Percentiles rank a stretch among this genome's conserved stretches.
phyloP scores from a whole-genome alignment of 192 early-diverging fungal species.

The Backusella sp. region DNA sequence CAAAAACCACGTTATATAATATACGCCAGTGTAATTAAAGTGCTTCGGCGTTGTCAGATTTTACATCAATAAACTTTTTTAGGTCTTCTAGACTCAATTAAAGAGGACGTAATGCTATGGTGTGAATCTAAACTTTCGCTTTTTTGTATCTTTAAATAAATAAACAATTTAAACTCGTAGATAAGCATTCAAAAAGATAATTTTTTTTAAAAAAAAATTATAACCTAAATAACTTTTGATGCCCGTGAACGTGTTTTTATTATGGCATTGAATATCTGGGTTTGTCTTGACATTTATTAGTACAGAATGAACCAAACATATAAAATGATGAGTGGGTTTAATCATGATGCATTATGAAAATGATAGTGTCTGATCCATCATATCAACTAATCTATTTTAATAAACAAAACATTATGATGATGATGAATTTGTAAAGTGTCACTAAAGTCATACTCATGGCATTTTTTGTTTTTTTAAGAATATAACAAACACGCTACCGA shows the following conservation, averaged over 20 bases:
- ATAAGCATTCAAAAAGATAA: too few relatives aligned
- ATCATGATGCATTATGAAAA: background rate
- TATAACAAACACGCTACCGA: background rate
- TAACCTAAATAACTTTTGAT: too few relatives aligned
- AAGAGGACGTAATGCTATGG: background rate
- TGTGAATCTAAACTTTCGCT: background rate
- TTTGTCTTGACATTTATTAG: background rate
- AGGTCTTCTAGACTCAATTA: background rate
- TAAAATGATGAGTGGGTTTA: background rate
- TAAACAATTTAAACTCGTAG: background rate
- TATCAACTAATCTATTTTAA: background rate
- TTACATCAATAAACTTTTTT: background rate
- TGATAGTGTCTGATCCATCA: background rate
- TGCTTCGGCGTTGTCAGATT: conserved; percentile 7
- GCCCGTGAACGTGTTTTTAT: background rate
- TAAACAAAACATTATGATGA: background rate
- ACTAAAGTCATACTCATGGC: background rate
- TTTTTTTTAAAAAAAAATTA: too few relatives aligned
- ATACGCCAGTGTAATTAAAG: conserved; percentile 7
- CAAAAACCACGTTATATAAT: background rate
- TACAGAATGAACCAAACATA: background rate
- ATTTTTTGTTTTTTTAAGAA: background rate
- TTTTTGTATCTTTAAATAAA: background rate
- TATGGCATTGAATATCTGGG: background rate
- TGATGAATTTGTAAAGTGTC: background rate